phyloP scores from a whole-genome alignment of 2,329 filamentous ascomycete species.

The Penicillium vulpinum region DNA sequence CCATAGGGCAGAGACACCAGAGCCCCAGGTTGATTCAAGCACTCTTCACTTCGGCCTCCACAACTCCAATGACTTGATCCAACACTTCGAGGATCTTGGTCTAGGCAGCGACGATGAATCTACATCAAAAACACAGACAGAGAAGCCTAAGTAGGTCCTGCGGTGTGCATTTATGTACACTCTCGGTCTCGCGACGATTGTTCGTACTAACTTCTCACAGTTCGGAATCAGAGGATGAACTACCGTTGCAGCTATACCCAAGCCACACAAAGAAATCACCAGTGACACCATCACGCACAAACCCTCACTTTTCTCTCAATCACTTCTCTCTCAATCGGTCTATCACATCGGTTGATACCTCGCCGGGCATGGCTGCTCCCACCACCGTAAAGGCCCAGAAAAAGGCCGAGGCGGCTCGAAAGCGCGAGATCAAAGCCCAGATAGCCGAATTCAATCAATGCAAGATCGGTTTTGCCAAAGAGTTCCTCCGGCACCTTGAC shows the following conservation, averaged over 20 bases:
- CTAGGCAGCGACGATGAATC: slow-evolving; percentile 25
- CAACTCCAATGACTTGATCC: slow-evolving; percentile 16
- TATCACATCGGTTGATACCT: neutral
- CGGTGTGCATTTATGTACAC: neutral
- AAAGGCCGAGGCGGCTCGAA: slow-evolving; percentile 38
- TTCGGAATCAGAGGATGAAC: neutral
- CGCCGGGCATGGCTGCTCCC: slow-evolving; percentile 24
- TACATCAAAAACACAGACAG: slow-evolving; percentile 18
- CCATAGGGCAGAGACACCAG: neutral
- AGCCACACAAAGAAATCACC: neutral
- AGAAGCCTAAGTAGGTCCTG: slow-evolving; percentile 21
- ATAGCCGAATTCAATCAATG: slow-evolving; percentile 51
- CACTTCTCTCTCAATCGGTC: neutral
- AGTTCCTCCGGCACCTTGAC: slow-evolving; percentile 60
- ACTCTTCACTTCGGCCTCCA: neutral
- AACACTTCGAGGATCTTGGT: slow-evolving; percentile 23
- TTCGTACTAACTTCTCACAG: neutral
- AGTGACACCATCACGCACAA: neutral
- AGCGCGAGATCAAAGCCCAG: slow-evolving; percentile 27
- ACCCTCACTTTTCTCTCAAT: neutral
- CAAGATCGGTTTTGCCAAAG: slow-evolving; percentile 55
- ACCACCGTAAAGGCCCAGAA: slow-evolving; percentile 43
- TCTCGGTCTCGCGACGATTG: neutral
- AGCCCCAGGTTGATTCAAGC: neutral
- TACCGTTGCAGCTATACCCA: neutral